Base-by-base conservation (phyloP, 176 grass and related monocot genomes). In the Phoenix dactylifera region DNA sequence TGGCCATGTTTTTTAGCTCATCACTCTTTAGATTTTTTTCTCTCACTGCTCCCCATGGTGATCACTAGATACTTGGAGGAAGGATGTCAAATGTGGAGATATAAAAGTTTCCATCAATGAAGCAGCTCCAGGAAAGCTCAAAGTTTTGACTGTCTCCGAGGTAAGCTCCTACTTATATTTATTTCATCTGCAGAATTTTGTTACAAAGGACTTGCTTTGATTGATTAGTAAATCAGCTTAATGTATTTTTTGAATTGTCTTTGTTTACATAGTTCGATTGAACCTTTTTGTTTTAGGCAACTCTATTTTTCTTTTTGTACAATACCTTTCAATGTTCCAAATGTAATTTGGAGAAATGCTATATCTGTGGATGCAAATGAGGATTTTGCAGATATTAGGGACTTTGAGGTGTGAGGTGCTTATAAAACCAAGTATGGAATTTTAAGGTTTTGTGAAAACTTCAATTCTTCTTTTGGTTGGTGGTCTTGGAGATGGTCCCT, bases 11-110 rank as follows among this genome's bases (percentile, higher is more conserved):
- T 44, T 44, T 44, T 1, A 44, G 35, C 35, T 14, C 35, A 44
- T 44, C 35, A 2, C 1, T 28, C 18, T 59, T 26, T 26, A 16
- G 16, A 0, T 52, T 18, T 10, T 18, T 53, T 53, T 28, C 25
- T 3, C 14, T 74, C 24, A 22, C 53, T 71, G 3, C 48, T 58
- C 35, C 17, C 18, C 28, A 52, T 60, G 4, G 9, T 30, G 25
- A 51, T 55, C 48, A 60, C 26, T 65, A 97, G 87, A 91, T 87
- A 97, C 87, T 49, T 97, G 93, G 87, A 90, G 87, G 59, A 97
- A 85, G 63, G 87, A 97, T 68, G 76, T 97, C 3, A 77, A 70
- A 58, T 49, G 82, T 73, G 52, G 16, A 49, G 78, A 90, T 26
- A 80, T 96, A 75, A 82, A 71, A 59, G 62, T 60, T 0, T 2